phyloP scores from a whole-genome alignment of 495 filamentous ascomycete species.

The Pyrenopolyporus hunteri region DNA sequence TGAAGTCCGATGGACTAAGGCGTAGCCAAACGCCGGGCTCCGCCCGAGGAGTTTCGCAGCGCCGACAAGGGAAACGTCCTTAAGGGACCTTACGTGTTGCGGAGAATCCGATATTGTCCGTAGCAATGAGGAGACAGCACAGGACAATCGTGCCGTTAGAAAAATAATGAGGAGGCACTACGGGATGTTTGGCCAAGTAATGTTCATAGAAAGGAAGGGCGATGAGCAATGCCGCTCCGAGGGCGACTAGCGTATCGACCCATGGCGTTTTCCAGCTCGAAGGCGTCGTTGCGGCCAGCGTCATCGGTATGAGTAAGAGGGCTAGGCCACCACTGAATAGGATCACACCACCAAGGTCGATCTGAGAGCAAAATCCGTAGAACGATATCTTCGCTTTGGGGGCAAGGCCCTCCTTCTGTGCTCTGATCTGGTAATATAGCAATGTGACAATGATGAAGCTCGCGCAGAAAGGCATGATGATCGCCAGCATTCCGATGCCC shows the following conservation, averaged over 20 bases:
- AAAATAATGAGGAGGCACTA: slow-evolving; percentile 54
- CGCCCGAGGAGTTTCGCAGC: too few relatives aligned
- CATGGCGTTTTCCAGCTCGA: slow-evolving; percentile 52
- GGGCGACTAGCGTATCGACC: slow-evolving; percentile 50
- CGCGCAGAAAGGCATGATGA: slow-evolving; percentile 55
- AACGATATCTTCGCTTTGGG: slow-evolving; percentile 42
- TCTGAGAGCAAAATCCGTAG: slow-evolving; percentile 54
- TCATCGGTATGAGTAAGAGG: slow-evolving; percentile 45
- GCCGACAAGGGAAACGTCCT: not conserved
- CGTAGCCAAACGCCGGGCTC: not conserved
- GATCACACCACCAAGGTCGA: slow-evolving; percentile 53
- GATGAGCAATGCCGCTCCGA: slow-evolving; percentile 46
- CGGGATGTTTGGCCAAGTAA: slow-evolving; percentile 49
- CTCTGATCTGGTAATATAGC: slow-evolving; percentile 49
- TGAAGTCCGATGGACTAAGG: too few relatives aligned
- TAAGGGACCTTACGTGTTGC: slow-evolving; percentile 38
- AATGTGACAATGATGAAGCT: slow-evolving; percentile 55
- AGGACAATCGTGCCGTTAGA: slow-evolving; percentile 49
- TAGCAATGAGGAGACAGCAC: slow-evolving; percentile 46
- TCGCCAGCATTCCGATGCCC: slow-evolving; percentile 59
- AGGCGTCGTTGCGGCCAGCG: slow-evolving; percentile 45
- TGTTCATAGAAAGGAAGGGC: slow-evolving; percentile 53
- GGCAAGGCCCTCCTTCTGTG: slow-evolving; percentile 44
- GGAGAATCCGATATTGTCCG: slow-evolving; percentile 51
- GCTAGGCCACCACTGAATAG: slow-evolving; percentile 49